These are phyloP conservation scores for Botrytis tulipae DNA, from an alignment of 2,329 filamentous ascomycete species.

Conservation along the genomic window DNA sequence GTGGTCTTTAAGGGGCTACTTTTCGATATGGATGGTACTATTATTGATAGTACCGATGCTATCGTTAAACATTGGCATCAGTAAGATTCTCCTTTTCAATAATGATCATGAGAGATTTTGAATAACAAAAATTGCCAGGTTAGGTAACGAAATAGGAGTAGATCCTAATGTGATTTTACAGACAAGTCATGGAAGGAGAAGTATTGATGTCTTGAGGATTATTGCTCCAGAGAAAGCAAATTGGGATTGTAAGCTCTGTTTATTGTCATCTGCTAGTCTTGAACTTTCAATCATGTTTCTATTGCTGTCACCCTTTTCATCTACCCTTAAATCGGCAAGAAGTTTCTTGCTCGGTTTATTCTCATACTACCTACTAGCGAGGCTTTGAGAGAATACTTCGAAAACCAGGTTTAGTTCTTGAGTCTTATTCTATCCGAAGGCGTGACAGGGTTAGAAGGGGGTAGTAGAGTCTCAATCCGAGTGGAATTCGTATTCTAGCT, in stretches of 20 bases:
- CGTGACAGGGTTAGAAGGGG: fast-evolving
- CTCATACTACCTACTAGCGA: not conserved
- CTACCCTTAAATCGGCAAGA: not conserved
- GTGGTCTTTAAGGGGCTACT: constrained; percentile 34
- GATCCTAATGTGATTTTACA: constrained; percentile 81
- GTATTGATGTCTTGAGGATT: constrained; percentile 79
- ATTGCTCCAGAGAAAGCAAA: constrained; percentile 83
- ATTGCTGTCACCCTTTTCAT: not conserved
- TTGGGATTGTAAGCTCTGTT: constrained; percentile 72
- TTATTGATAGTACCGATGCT: constrained; percentile 77
- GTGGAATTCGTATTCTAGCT: not conserved
- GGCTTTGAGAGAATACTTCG: not conserved
- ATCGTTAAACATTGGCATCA: constrained; percentile 75
- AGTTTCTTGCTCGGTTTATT: not conserved
- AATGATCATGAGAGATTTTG: not conserved
- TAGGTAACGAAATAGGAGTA: constrained; percentile 80
- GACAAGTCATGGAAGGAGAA: constrained; percentile 86
- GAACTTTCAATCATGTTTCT: not conserved
- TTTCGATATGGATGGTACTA: constrained; percentile 74
- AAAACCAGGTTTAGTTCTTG: not conserved
- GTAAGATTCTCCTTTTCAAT: constrained; percentile 23
- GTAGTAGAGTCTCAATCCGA: not conserved
- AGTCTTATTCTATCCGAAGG: not conserved
- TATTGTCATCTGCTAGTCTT: constrained; percentile 31
- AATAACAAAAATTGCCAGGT: constrained; percentile 46